A percentile compares a stretch with the other conserved stretches of the same genome.
Evolutionary conservation across 495 filamentous ascomycete species (phyloP).

Genomic region (Penicillium cataractarum): DNA sequence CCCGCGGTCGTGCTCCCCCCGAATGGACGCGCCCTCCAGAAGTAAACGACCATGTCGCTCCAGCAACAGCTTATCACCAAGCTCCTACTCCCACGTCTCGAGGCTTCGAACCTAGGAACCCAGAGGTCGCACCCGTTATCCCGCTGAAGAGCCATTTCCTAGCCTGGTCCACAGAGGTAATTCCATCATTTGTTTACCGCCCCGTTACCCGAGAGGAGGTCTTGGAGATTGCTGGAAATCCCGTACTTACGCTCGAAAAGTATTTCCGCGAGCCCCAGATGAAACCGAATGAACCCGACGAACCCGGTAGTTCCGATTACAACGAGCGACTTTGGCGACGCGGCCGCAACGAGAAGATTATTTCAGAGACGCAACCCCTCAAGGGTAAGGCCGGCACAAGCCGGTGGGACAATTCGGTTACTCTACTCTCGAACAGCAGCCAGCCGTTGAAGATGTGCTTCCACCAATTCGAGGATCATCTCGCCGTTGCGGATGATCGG

Average conservation of each 20-base stretch:
- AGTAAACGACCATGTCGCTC: constrained; percentile 69
- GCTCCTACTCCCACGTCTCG: constrained; percentile 76
- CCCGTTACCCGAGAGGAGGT: constrained; percentile 6
- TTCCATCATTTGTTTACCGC: constrained; percentile 23
- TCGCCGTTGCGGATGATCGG: constrained; percentile 90
- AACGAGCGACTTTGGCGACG: constrained; percentile 93
- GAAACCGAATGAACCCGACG: constrained; percentile 92
- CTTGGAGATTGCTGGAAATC: constrained; percentile 13
- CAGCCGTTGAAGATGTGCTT: constrained; percentile 93
- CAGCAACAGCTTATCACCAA: constrained; percentile 72
- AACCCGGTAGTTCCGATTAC: constrained; percentile 96
- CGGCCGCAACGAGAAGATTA: constrained; percentile 88
- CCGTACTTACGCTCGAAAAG: constrained; percentile 44
- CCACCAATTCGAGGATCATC: constrained; percentile 96
- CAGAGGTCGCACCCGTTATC: constrained; percentile 58
- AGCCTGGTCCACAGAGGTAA: constrained; percentile 90
- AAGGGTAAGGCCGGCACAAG: constrained; percentile 83
- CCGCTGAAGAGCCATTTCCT: constrained; percentile 83
- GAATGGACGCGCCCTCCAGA: constrained; percentile 80
- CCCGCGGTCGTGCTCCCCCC: constrained; percentile 61
- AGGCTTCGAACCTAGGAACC: constrained; percentile 65
- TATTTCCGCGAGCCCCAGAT: constrained; percentile 99
- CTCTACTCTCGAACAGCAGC: constrained; percentile 80
- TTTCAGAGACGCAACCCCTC: constrained; percentile 87
- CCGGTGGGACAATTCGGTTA: constrained; percentile 77